Evolutionary conservation across 257 asterid species (phyloP), one percentile per base, ranked within the genome.

Genomic region (Solanum appendiculatum): DNA sequence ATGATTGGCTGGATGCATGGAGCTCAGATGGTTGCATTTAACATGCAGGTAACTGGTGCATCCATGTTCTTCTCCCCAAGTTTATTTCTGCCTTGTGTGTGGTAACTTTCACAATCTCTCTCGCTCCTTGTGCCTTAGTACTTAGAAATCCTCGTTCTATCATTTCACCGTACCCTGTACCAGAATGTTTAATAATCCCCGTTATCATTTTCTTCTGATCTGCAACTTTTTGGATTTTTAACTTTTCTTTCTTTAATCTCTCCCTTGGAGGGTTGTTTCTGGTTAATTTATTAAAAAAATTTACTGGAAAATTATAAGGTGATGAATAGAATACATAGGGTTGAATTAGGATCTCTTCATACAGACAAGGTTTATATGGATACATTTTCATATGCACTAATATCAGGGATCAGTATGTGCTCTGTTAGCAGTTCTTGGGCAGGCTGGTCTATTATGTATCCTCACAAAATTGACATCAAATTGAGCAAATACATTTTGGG

Each of bases 11-110:
- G 99, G 99, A 94, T 91, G 91, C 99, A 95, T 83, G 98, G 99
- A 90, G 99, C 98, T 64, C 99, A 97, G 91, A 97, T 97, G 99
- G 95, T 95, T 86, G 98, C 98, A 63, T 95, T 94, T 31, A 97
- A 97, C 85, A 97, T 96, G 99, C 99, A 97, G 98, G 99, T 95
- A 86, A 46, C 40, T 29, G 42, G 66, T 46, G 42, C 85, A 27
- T 80, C 39, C 66, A 46, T 46, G 66, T 80, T 80, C 84, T 46
- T 42, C 40, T 80, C 66, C 27, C 85, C 3, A 9, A 29, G 66
- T 46, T 46, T 46, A 80, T 80, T 80, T 46, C 66, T 46, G 27
- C 66, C 42, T 46, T 27, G 66, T 9, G 37, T 73, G 7, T 18
- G 40, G 3, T 15, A 25, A 7, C 39, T 80, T 80, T 29, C 27